Conservation (phyloP, 2,329 filamentous ascomycete genomes). For the Exophiala lecanii-corni region DNA sequence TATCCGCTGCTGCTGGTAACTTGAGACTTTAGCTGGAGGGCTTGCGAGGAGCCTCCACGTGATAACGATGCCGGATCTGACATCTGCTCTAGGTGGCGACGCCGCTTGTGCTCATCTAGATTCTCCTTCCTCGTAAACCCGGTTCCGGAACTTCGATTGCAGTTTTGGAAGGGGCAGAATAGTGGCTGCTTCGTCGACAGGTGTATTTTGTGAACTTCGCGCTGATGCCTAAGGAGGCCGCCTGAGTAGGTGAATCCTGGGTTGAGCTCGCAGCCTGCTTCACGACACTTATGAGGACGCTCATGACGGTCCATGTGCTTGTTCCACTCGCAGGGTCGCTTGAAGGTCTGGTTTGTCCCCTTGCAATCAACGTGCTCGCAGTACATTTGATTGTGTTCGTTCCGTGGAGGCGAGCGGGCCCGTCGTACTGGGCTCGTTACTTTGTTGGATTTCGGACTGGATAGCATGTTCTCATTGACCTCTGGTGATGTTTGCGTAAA, state of each 20-base stretch:
- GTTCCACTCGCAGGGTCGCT: constrained; percentile 87
- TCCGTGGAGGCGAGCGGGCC: constrained; percentile 47
- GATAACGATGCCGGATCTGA: constrained; percentile 3
- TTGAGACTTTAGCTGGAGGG: neutral
- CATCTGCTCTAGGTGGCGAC: constrained; percentile 61
- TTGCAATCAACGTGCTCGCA: constrained; percentile 69
- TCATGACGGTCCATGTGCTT: constrained; percentile 99
- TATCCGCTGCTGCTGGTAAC: neutral
- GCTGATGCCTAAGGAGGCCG: constrained; percentile 80
- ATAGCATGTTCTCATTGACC: constrained; percentile 3
- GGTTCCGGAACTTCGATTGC: constrained; percentile 82
- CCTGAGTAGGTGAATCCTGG: constrained; percentile 94
- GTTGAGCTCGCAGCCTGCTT: constrained; percentile 81
- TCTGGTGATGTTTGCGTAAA: constrained; percentile 7
- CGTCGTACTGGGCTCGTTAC: constrained; percentile 11
- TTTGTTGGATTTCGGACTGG: neutral
- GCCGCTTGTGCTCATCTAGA: constrained; percentile 83
- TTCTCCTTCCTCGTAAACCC: constrained; percentile 94
- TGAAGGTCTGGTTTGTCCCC: constrained; percentile 62
- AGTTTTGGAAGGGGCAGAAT: constrained; percentile 73
- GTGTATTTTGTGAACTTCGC: constrained; percentile 88
- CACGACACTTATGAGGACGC: constrained; percentile 79
- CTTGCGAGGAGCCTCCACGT: neutral
- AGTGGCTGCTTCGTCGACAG: constrained; percentile 81
- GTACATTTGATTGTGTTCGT: constrained; percentile 68